These are phyloP conservation scores for Decorospora gaudefroyi DNA, from an alignment of 2,329 filamentous ascomycete species.

Conservation along the genomic window DNA sequence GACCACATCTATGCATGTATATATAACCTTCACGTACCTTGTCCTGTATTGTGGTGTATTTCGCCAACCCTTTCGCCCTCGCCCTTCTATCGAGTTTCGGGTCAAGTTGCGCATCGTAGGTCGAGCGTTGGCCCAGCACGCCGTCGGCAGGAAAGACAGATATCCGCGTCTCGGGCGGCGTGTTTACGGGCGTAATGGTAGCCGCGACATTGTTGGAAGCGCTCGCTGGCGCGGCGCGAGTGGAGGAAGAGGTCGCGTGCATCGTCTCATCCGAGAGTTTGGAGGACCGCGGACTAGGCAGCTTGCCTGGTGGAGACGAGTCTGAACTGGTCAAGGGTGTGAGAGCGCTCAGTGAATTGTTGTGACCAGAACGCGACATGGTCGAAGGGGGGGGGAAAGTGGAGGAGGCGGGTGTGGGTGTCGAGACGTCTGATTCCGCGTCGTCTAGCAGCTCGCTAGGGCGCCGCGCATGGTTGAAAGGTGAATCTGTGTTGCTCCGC, in stretches of 20 bases:
- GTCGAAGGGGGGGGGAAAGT: slow-evolving; percentile 64
- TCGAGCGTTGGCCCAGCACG: slow-evolving; percentile 62
- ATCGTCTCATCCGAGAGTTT: slow-evolving; percentile 48
- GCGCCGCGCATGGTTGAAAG: slow-evolving; percentile 39
- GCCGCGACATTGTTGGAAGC: slow-evolving; percentile 52
- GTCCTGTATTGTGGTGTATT: slow-evolving; percentile 58
- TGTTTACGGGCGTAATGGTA: slow-evolving; percentile 52
- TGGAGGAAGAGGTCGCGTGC: slow-evolving; percentile 39
- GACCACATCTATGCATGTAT: slow-evolving; percentile 43
- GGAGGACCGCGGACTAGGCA: slow-evolving; percentile 57
- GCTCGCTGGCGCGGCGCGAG: slow-evolving; percentile 41
- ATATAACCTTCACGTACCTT: slow-evolving; percentile 49
- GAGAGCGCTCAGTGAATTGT: slow-evolving; percentile 59
- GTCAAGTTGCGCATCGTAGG: slow-evolving; percentile 68
- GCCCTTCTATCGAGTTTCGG: slow-evolving; percentile 59
- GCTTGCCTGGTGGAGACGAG: slow-evolving; percentile 64
- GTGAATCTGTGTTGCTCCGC: slow-evolving; percentile 28
- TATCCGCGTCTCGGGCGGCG: slow-evolving; percentile 50
- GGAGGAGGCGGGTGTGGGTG: slow-evolving; percentile 63
- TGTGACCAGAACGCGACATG: slow-evolving; percentile 61
- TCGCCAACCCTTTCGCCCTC: slow-evolving; percentile 50
- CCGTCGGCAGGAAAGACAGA: slow-evolving; percentile 58
- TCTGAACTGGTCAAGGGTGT: slow-evolving; percentile 70
- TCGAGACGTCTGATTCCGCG: slow-evolving; percentile 71
- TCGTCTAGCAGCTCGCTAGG: slow-evolving; percentile 69